Percentiles rank a stretch among this genome's conserved stretches.
These are phyloP conservation scores for Trichopus zeylanicus DNA, from an alignment of 116 monocot genomes.

Conservation along the genomic window DNA sequence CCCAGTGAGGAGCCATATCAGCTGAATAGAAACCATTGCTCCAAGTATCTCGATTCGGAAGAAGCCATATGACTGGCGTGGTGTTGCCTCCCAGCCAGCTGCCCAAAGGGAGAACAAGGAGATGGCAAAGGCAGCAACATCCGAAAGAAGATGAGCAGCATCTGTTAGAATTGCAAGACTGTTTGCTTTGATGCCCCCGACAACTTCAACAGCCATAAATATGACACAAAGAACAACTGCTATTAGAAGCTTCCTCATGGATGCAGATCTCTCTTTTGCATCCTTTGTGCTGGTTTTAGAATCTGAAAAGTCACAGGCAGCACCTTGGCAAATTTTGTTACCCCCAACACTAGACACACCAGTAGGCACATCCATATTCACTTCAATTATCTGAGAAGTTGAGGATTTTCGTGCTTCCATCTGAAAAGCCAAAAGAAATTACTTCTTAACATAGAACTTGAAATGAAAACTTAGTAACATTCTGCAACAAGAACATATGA, in stretches of 20 bases:
- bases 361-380: conserved; percentile 4
- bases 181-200: conserved; percentile 38
- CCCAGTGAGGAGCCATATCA: conserved; percentile 55
- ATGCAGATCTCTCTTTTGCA: conserved; percentile 23
- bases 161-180: conserved; percentile 43
- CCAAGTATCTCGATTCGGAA: conserved; percentile 47
- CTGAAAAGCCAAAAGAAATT: conserved; percentile 7
- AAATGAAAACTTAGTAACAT: no score
- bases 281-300: conserved; percentile 10
- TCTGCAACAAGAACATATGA: no score
- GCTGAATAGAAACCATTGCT: conserved; percentile 56
- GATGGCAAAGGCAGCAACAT: conserved; percentile 53
- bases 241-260: conserved; percentile 24
- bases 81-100: conserved; percentile 59
- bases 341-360: background rate
- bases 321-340: conserved; percentile 22
- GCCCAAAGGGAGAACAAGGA: conserved; percentile 61
- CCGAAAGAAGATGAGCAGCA: conserved; percentile 55
- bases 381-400: conserved; percentile 21
- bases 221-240: conserved; percentile 26
- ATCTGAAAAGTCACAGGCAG: conserved; percentile 28
- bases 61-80: conserved; percentile 51
- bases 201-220: conserved; percentile 33
- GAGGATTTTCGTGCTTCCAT: conserved; percentile 18
- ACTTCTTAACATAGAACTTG: no score